phyloP scores from a whole-genome alignment of 1,139 yeast genomes.

The Yamadazyma mexicana region DNA sequence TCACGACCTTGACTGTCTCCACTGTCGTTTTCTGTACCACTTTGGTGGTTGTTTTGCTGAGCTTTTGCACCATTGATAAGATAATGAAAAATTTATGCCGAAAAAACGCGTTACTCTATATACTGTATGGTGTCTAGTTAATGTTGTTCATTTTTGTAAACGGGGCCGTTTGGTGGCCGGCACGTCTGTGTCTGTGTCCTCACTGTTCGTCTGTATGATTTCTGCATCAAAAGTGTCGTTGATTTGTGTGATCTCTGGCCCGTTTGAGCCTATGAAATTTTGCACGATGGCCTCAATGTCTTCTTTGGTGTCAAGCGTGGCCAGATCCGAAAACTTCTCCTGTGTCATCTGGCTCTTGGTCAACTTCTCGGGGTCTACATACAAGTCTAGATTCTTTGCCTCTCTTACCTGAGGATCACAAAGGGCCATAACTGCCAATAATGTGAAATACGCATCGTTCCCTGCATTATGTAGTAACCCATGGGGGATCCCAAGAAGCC shows the following conservation, averaged over 20 bases:
- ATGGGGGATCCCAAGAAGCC: constrained; percentile 59
- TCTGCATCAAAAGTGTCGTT: no score
- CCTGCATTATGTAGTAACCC: constrained; percentile 78
- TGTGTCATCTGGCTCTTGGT: constrained; percentile 3
- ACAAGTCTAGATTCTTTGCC: constrained; percentile 19
- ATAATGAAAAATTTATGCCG: neutral
- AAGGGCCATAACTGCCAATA: constrained; percentile 53
- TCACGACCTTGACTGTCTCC: neutral
- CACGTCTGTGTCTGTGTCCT: no score
- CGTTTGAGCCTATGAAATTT: neutral
- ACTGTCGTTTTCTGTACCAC: neutral
- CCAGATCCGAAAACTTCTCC: constrained; percentile 15
- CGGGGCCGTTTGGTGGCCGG: neutral
- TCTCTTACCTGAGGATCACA: constrained; percentile 48
- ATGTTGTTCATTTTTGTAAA: neutral
- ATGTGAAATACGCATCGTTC: constrained; percentile 76
- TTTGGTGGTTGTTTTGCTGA: constrained; percentile 1
- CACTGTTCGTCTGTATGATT: no score
- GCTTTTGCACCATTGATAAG: neutral
- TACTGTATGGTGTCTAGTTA: no score
- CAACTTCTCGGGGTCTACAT: constrained; percentile 12
- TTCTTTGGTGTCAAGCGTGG: constrained; percentile 2
- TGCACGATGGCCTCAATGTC: neutral
- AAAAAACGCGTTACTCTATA: neutral
- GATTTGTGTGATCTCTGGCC: neutral